Percentiles rank a stretch among this genome's conserved stretches.
Conservation (phyloP, 108 stramenopile species). For the Cyclotella atomus region DNA sequence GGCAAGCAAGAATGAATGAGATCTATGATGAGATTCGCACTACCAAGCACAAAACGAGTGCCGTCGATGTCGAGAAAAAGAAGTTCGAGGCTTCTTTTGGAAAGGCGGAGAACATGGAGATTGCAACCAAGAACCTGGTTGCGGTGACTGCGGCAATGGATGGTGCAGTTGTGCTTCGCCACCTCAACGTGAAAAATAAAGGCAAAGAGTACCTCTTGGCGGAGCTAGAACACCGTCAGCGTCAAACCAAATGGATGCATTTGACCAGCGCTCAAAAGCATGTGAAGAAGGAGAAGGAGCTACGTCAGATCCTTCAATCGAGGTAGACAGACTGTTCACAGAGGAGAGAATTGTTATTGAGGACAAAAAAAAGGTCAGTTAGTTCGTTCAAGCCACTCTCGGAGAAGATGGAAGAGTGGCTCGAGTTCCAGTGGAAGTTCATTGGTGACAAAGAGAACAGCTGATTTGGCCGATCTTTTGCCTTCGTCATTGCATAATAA, state of each 20-base stretch:
- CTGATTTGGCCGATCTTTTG: no score
- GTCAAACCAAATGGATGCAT: not conserved
- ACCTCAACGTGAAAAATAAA: not conserved
- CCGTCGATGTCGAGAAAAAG: not conserved
- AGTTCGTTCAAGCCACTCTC: not conserved
- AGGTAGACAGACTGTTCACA: not conserved
- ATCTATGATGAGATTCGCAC: not conserved
- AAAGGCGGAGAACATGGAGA: not conserved
- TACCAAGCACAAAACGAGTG: not conserved
- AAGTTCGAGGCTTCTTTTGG: not conserved
- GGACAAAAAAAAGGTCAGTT: not conserved
- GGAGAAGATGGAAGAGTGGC: not conserved
- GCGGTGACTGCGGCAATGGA: not conserved
- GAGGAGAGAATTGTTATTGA: not conserved
- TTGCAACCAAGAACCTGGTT: not conserved
- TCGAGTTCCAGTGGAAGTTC: no score
- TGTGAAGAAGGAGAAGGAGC: not conserved
- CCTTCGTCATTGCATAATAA: no score
- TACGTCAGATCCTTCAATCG: not conserved
- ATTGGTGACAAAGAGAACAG: no score
- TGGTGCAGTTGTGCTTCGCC: not conserved
- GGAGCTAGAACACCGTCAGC: not conserved
- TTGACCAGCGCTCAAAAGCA: not conserved
- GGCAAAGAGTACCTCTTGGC: not conserved
- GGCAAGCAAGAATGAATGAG: not conserved